These are phyloP conservation scores for Golubevia sp. DNA, from an alignment of 1,284 basidiomycete genomes.

Conservation along the genomic window DNA sequence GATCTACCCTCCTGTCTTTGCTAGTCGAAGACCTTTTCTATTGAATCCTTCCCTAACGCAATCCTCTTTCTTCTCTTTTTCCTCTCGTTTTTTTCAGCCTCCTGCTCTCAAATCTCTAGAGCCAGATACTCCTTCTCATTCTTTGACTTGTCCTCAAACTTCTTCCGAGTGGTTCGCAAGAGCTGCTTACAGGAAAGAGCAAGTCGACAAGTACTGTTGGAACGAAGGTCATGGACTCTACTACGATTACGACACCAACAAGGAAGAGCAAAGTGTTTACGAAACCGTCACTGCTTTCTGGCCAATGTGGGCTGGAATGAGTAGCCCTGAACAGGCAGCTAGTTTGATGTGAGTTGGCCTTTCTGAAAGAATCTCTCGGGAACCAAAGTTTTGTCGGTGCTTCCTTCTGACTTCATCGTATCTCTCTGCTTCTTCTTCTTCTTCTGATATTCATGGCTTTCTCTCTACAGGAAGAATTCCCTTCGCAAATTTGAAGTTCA, in stretches of 20 bases:
- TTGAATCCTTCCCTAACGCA: neutral
- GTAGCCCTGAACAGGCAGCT: conserved; percentile 90
- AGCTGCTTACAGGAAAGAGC: conserved; percentile 63
- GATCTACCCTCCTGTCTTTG: neutral
- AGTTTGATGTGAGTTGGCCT: conserved; percentile 76
- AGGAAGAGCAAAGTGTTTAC: conserved; percentile 87
- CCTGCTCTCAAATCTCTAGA: conserved; percentile 68
- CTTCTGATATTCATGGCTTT: neutral
- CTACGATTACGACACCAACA: conserved; percentile 93
- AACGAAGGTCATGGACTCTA: conserved; percentile 92
- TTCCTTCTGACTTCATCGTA: neutral
- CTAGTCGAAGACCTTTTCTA: neutral
- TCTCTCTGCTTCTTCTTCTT: neutral
- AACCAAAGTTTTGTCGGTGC: too few species aligned
- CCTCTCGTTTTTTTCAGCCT: conserved; percentile 10
- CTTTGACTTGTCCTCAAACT: conserved; percentile 64
- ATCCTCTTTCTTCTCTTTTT: neutral
- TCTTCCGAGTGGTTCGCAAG: conserved; percentile 54
- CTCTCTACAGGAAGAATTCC: conserved; percentile 72
- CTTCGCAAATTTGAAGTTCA: conserved; percentile 93
- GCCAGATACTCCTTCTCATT: conserved; percentile 67
- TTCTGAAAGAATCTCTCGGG: too few species aligned
- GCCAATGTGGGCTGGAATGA: conserved; percentile 96
- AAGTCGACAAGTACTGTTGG: conserved; percentile 94
- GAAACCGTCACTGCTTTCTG: conserved; percentile 95